These are phyloP conservation scores for Datisca glomerata DNA, from an alignment of 306 rosid genomes.

Conservation along the genomic window DNA sequence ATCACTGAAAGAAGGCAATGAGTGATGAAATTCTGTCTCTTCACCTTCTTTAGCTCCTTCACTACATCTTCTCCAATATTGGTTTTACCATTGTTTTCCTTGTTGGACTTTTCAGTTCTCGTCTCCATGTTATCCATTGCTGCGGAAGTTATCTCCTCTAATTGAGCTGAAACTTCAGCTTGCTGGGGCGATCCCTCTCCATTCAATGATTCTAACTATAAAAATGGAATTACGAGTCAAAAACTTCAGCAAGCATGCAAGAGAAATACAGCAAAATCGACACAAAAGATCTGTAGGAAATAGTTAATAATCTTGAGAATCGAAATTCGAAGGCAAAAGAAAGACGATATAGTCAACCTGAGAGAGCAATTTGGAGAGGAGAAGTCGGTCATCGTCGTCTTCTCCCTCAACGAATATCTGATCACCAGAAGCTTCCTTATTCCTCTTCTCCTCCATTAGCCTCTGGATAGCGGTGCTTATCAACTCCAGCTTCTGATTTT, in stretches of 20 bases:
- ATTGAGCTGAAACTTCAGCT: constrained; percentile 15
- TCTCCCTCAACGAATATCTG: constrained; percentile 4
- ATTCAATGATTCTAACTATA: constrained; percentile 41
- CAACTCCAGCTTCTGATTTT: constrained; percentile 38
- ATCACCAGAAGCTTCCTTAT: constrained; percentile 6
- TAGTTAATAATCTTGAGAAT: no score
- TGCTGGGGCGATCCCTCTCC: constrained; percentile 16
- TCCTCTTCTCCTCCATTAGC: constrained; percentile 31
- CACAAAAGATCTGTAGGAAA: no score
- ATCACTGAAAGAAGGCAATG: constrained; percentile 77
- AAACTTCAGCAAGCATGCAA: no score
- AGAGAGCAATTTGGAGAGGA: constrained; percentile 46
- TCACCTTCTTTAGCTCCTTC: constrained; percentile 50
- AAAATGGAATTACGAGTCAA: neutral
- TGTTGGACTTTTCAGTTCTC: constrained; percentile 7
- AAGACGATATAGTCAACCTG: constrained; percentile 22
- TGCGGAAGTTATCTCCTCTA: constrained; percentile 8
- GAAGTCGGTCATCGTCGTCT: constrained; percentile 28
- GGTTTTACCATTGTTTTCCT: constrained; percentile 1
- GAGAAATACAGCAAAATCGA: no score
- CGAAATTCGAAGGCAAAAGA: neutral
- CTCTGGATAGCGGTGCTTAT: constrained; percentile 44
- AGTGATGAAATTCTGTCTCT: constrained; percentile 58
- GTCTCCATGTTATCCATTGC: constrained; percentile 5
- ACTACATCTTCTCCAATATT: constrained; percentile 29